phyloP scores from a whole-genome alignment of 257 asterid species.

The Gentiana macrophylla region DNA sequence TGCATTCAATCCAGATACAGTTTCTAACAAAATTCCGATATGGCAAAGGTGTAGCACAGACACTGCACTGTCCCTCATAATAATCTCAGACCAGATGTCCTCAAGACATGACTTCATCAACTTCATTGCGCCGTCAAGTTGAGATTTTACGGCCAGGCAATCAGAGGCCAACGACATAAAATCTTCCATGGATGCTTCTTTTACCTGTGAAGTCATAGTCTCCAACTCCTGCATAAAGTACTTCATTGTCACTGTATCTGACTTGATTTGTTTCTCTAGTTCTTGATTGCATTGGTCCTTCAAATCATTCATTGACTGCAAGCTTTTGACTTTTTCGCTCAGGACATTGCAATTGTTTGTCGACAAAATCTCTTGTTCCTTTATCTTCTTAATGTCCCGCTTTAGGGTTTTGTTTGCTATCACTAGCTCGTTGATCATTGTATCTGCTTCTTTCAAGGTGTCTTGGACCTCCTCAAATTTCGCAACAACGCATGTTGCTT shows the following conservation, averaged over 20 bases:
- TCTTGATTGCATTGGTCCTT: conserved; percentile 39
- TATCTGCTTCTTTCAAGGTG: conserved; percentile 82
- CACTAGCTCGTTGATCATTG: conserved; percentile 80
- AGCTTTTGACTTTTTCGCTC: conserved; percentile 37
- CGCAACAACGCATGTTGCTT: conserved; percentile 69
- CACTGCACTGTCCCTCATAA: conserved; percentile 72
- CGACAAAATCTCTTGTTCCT: conserved; percentile 37
- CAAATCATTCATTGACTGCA: conserved; percentile 39
- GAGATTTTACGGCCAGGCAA: conserved; percentile 38
- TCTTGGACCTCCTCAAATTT: conserved; percentile 91
- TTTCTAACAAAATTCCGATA: conserved; percentile 82
- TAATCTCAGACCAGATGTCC: conserved; percentile 87
- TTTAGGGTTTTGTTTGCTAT: conserved; percentile 78
- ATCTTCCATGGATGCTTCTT: conserved; percentile 35
- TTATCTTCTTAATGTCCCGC: conserved; percentile 43
- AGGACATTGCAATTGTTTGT: conserved; percentile 35
- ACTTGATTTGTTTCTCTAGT: conserved; percentile 36
- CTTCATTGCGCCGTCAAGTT: conserved; percentile 39
- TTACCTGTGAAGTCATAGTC: conserved; percentile 41
- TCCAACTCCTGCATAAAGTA: conserved; percentile 52
- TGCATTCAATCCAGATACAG: conserved; percentile 67
- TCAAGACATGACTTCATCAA: conserved; percentile 54
- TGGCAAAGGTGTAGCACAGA: conserved; percentile 89
- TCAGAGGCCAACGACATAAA: conserved; percentile 38
- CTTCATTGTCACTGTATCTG: conserved; percentile 43